phyloP scores from a whole-genome alignment of 306 rosid genomes.

The Casuarina cunninghamiana region DNA sequence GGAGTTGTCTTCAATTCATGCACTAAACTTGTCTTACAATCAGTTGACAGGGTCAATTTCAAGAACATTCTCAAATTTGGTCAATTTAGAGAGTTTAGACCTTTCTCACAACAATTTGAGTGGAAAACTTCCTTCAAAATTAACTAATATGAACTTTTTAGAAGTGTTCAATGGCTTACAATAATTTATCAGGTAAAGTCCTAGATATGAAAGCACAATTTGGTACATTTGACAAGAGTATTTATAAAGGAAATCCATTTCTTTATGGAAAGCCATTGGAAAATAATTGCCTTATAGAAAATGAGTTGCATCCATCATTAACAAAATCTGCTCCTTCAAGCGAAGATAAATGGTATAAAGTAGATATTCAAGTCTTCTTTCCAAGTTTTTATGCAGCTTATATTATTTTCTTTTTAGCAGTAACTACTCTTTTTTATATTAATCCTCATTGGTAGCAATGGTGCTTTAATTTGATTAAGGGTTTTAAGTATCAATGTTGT shows the following conservation, averaged over 20 bases:
- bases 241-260: conserved; percentile 9
- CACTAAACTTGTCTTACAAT: conserved; percentile 12
- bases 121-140: no score
- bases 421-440: not conserved
- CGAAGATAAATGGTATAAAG: not conserved
- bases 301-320: not conserved
- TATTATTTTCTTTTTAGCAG: not conserved
- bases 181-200: no score
- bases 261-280: conserved; percentile 7
- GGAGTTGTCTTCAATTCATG: not conserved
- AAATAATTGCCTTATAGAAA: not conserved
- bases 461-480: not conserved
- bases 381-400: not conserved
- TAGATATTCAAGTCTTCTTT: not conserved
- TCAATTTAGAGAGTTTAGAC: conserved; percentile 2
- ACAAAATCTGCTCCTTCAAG: not conserved
- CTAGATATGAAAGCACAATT: no score
- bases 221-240: not conserved
- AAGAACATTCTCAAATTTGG: not conserved
- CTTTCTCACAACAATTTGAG: not conserved
- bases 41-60: conserved; percentile 10
- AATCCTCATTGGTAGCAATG: not conserved
- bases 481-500: not conserved
- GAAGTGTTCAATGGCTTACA: no score
- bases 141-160: no score